Conservation (phyloP, 2,329 filamentous ascomycete genomes). For the Claviceps pazoutovae region DNA sequence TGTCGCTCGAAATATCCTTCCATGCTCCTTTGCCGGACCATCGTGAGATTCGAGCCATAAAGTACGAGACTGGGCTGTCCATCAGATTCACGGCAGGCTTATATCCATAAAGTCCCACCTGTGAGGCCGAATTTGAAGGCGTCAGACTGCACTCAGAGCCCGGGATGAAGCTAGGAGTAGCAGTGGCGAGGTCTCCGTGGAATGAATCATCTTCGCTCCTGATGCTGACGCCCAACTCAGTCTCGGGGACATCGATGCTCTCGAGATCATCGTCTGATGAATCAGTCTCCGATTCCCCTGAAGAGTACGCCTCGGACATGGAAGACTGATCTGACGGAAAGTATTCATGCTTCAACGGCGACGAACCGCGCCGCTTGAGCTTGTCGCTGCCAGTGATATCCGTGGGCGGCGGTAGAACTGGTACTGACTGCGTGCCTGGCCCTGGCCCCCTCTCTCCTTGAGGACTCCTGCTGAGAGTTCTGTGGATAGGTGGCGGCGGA, state of each 20-base stretch:
- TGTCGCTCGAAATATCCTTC: constrained; percentile 40
- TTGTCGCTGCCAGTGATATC: constrained; percentile 29
- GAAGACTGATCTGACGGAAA: constrained; percentile 63
- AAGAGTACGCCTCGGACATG: constrained; percentile 36
- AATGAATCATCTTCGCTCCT: constrained; percentile 14
- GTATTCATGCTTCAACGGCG: constrained; percentile 93
- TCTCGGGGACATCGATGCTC: constrained; percentile 45
- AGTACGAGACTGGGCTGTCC: constrained; percentile 28
- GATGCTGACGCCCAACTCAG: constrained; percentile 44
- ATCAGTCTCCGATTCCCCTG: constrained; percentile 34
- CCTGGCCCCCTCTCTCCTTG: constrained; percentile 7
- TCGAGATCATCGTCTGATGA: constrained; percentile 44
- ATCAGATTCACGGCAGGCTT: constrained; percentile 15
- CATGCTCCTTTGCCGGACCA: constrained; percentile 49
- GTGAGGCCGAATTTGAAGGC: constrained; percentile 72
- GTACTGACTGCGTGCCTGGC: constrained; percentile 5
- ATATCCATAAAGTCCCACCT: constrained; percentile 45
- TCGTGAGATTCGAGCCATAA: constrained; percentile 42
- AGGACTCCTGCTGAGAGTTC: constrained; percentile 26
- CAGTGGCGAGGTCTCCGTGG: constrained; percentile 18
- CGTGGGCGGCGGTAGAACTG: constrained; percentile 14
- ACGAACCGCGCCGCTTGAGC: constrained; percentile 64
- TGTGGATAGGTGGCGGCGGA: constrained; percentile 40
- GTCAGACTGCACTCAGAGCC: constrained; percentile 48
- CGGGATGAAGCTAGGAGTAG: constrained; percentile 22